phyloP scores from a whole-genome alignment of 495 filamentous ascomycete genomes.

The Penicillium atrosanguineum region DNA sequence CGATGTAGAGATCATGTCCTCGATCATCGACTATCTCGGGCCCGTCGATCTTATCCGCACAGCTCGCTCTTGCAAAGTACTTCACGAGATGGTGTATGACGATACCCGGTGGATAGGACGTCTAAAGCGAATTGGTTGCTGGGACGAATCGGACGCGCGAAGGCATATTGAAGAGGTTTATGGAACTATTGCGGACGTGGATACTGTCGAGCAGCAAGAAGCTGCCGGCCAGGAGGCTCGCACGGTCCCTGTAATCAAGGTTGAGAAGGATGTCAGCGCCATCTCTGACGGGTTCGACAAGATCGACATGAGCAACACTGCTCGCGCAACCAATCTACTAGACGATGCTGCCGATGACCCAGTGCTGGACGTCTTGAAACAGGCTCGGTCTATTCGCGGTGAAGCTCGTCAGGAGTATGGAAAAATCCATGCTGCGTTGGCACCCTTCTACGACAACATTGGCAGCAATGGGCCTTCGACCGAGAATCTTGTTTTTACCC shows the following conservation, averaged over 20 bases:
- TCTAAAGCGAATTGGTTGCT: conserved; percentile 81
- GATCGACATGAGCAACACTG: conserved; percentile 46
- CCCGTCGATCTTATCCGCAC: conserved; percentile 79
- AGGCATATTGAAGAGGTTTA: conserved; percentile 72
- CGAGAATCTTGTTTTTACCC: conserved; percentile 79
- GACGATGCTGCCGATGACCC: conserved; percentile 34
- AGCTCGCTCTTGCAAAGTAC: conserved; percentile 81
- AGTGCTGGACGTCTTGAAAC: conserved; percentile 63
- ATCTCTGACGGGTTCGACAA: conserved; percentile 68
- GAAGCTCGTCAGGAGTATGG: conserved; percentile 87
- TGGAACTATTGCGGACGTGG: conserved; percentile 61
- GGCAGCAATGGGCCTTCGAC: conserved; percentile 67
- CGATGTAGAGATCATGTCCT: conserved; percentile 74
- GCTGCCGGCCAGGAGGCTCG: conserved; percentile 26
- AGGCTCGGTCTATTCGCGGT: conserved; percentile 75
- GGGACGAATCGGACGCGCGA: conserved; percentile 87
- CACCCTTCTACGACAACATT: conserved; percentile 85
- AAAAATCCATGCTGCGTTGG: conserved; percentile 82
- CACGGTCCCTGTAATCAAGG: conserved; percentile 10
- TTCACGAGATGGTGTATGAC: conserved; percentile 99
- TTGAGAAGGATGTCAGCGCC: conserved; percentile 22
- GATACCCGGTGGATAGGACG: conserved; percentile 91
- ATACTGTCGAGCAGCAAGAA: conserved; percentile 52
- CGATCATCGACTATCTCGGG: conserved; percentile 85
- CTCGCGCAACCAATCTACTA: conserved; percentile 11